Conservation (phyloP, 2,329 filamentous ascomycete species). For the Erysiphe pulchra region DNA sequence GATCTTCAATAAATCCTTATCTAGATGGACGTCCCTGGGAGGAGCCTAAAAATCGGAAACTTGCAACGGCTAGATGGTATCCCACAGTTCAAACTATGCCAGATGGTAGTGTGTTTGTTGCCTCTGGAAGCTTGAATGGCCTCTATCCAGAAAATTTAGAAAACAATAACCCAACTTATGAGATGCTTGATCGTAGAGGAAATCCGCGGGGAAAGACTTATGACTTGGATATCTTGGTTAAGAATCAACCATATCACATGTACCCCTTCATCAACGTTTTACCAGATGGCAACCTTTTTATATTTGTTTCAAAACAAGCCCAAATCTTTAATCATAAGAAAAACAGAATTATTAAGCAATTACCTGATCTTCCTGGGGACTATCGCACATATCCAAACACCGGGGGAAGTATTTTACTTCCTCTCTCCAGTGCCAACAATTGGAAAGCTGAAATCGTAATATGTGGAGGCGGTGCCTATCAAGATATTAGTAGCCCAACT, state of each 20-base stretch:
- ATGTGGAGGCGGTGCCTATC: conserved; percentile 32
- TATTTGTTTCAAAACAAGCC: conserved; percentile 28
- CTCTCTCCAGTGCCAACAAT: conserved; percentile 23
- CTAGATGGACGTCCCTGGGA: conserved; percentile 24
- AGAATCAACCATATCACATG: conserved; percentile 37
- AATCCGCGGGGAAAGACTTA: conserved; percentile 21
- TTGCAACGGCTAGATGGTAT: conserved; percentile 32
- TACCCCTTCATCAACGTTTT: conserved; percentile 35
- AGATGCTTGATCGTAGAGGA: conserved; percentile 25
- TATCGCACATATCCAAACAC: conserved; percentile 36
- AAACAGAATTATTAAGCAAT: conserved; percentile 18
- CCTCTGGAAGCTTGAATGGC: conserved; percentile 31
- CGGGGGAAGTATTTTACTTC: conserved; percentile 29
- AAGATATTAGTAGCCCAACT: conserved; percentile 30
- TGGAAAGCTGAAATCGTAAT: conserved; percentile 28
- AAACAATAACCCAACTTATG: conserved; percentile 39
- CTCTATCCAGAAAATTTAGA: conserved; percentile 24
- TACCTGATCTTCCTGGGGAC: conserved; percentile 26
- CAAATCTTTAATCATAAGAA: conserved; percentile 26
- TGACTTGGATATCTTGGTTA: conserved; percentile 25
- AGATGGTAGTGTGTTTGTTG: conserved; percentile 30
- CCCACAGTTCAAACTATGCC: conserved; percentile 30
- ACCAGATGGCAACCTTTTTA: conserved; percentile 27
- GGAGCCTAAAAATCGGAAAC: conserved; percentile 25
- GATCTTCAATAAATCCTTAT: conserved; percentile 20